Evolutionary conservation across 345 rosid genomes (phyloP), one percentile per base, ranked within the genome.

Genomic region (Eutrema japonicum): DNA sequence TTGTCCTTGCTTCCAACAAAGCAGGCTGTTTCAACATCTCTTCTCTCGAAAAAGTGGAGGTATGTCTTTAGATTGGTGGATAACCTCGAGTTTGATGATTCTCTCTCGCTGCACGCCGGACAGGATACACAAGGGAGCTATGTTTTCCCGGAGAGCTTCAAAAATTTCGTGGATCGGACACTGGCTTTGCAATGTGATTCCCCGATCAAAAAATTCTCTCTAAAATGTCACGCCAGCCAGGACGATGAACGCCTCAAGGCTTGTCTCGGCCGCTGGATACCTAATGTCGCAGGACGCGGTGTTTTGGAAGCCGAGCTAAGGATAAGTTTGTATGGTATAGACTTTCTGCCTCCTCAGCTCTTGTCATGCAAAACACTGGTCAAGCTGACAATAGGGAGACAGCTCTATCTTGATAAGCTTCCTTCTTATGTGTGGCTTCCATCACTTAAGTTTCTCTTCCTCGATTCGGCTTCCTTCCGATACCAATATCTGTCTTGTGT

Each of bases 391-490:
- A 2, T 67, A 9, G 71, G 41, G 11, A 53, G 62, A 52, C 1
- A 6, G 2, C 7, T 52, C 26, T 9, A 0, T 3, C 7, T 41
- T 13, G 10, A 10, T 2, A 10, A 65, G 16, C 26, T 35, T 26
- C 57, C 57, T 47, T 6, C 48, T 7, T 1, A 47, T 10, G 57
- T 58, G 4, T 58, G 14, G 2, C 66, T 47, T 26, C 74, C 74
- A 35, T 22, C 74, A n/a, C 74, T 70, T 6, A 70, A 70, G 74
- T 4, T 6, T 48, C 58, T 70, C 29, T 47, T 37, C 12, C 6
- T 70, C 11, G 58, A 70, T 49, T 1, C 50, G 4, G 8, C 47
- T 10, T 14, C 5, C 22, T 46, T 70, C 1, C n/a, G 7, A 1
- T 49, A 1, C 30, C 12, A 10, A 6, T 12, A 70, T 59, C 13